Base-by-base conservation (phyloP, 495 filamentous ascomycete species). In the Chaetomidium leptoderma region DNA sequence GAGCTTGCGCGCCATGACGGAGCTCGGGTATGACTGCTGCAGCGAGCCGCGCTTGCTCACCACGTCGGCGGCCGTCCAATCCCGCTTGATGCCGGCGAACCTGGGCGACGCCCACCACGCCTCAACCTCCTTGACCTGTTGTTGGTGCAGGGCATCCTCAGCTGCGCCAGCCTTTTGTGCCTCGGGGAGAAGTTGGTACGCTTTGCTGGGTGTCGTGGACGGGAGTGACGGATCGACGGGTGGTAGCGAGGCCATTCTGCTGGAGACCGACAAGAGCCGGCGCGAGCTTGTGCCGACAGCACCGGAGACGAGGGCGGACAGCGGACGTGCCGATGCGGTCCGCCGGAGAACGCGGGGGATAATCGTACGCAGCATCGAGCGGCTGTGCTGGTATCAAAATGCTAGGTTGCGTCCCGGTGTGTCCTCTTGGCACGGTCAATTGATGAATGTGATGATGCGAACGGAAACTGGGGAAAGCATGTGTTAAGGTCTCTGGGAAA, bases 11-110 rank as follows among this genome's bases (percentile, higher is more conserved):
- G 95, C 93, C 90, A 95, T 95, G 48, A 91, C 70, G 3, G 89
- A 95, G 70, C 89, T 93, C 0, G 95, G 90, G 61, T 97, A 97
- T 54, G 78, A 80, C 67, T 97, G 92, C 66, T 87, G 81, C 59
- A 97, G 77, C 9, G 88, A 85, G 4, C 93, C 93, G 55, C 93
- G 82, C 76, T 96, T 96, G 74, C 83, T 90, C 52, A 95, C 93
- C 30, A 98, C 86, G 74, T 96, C 92, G 59, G 81, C 88, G 6
- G 93, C 88, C 2, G 86, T 86, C 72, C 97, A 97, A 29, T 93
- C 90, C 23, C 93, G 81, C 77, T 86, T 91, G 75, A 97, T 96
- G 19, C 90, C 92, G 52, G 87, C 82, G 68, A 83, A 98, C 35
- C 93, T 84, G 2, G 88, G 84, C 35, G 83, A 82, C 29, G 78